phyloP scores from a whole-genome alignment of 768 basidiomycete genomes.

The Tricholoma bakamatsutake region DNA sequence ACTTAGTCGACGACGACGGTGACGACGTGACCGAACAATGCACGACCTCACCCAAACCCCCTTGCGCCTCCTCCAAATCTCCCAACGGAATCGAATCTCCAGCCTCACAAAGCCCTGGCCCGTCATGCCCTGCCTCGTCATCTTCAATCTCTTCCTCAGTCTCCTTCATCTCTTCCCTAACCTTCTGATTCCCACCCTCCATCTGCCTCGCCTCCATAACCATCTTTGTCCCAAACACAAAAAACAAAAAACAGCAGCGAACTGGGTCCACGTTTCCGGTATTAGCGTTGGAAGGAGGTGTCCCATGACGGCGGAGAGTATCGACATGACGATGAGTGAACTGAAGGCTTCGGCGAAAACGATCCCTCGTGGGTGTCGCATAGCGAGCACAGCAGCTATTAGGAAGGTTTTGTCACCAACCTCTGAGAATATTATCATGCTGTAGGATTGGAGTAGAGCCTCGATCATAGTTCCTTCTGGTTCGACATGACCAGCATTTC shows the following conservation, averaged over 20 bases:
- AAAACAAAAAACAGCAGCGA: conserved; percentile 74
- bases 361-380: conserved; percentile 80
- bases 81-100: conserved; percentile 56
- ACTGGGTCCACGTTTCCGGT: conserved; percentile 65
- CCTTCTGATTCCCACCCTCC: conserved; percentile 72
- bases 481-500: conserved; percentile 8
- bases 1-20: conserved; percentile 12
- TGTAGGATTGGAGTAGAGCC: conserved; percentile 72
- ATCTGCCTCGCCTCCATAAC: conserved; percentile 78
- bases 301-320: conserved; percentile 91
- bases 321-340: conserved; percentile 88
- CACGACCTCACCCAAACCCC: conserved; percentile 6
- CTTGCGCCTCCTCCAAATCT: conserved; percentile 67
- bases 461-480: conserved; percentile 30
- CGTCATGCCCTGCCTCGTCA: conserved; percentile 54
- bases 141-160: conserved; percentile 93
- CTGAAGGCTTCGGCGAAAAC: conserved; percentile 89
- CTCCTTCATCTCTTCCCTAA: conserved; percentile 92
- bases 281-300: conserved; percentile 83
- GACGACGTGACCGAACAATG: conserved; percentile 1
- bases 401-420: conserved; percentile 97
- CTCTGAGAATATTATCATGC: conserved; percentile 90
- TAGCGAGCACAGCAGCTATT: conserved; percentile 78
- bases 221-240: conserved; percentile 91
- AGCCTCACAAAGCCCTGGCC: conserved; percentile 22